Evolutionary conservation across 129 eudicot genomes (phyloP).

Genomic region (Escallonia rubra): DNA sequence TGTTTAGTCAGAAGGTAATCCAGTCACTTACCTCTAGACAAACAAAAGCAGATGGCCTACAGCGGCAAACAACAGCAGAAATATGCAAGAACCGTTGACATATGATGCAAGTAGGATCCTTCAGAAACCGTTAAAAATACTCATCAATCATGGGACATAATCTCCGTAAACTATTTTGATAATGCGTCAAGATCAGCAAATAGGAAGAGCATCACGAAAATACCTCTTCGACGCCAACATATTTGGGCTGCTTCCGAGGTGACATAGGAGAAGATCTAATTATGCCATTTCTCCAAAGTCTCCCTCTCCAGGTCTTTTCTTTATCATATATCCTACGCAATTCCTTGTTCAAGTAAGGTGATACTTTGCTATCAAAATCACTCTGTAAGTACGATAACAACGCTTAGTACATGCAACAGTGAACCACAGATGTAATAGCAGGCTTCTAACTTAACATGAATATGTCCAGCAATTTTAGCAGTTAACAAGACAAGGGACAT

Average conservation of each 20-base stretch:
- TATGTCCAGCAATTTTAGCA: background rate
- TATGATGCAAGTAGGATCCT: constrained; percentile 92
- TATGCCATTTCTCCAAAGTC: constrained; percentile 85
- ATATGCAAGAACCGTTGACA: constrained; percentile 89
- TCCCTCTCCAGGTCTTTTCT: constrained; percentile 88
- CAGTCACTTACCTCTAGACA: constrained; percentile 80
- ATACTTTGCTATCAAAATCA: constrained; percentile 52
- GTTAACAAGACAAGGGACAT: background rate
- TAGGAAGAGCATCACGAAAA: constrained; percentile 3
- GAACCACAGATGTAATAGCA: background rate
- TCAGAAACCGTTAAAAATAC: constrained; percentile 14
- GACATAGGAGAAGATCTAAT: constrained; percentile 60
- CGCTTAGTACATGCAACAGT: constrained; percentile 8
- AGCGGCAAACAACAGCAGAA: constrained; percentile 85
- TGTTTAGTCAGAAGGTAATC: background rate
- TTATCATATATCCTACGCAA: constrained; percentile 61
- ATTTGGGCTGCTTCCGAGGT: constrained; percentile 61
- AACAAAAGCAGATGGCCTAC: constrained; percentile 80
- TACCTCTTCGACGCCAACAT: constrained; percentile 96
- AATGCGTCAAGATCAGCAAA: constrained; percentile 10
- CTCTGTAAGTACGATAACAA: constrained; percentile 43
- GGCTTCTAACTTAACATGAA: background rate
- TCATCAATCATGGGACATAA: constrained; percentile 11
- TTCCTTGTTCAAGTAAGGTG: constrained; percentile 65
- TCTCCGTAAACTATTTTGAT: background rate